These are phyloP conservation scores for Daphne laureola DNA, from an alignment of 441 rosid species.

Conservation along the genomic window DNA sequence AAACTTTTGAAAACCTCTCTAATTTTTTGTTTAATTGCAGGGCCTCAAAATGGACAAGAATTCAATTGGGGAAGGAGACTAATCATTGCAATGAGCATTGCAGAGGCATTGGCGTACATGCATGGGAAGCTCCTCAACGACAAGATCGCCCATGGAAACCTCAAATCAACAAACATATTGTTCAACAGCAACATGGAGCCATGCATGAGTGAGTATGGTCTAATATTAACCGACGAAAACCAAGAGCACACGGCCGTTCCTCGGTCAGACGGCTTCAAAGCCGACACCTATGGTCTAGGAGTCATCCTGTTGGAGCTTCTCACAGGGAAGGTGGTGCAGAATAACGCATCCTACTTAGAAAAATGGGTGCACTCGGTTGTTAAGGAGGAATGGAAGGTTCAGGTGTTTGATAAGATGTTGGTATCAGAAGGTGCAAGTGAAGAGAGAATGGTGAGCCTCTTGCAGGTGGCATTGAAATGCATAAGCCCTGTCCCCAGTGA, in stretches of 20 bases:
- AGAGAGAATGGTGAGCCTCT: constrained; percentile 43
- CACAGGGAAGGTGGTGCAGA: constrained; percentile 43
- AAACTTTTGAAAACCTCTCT: not conserved
- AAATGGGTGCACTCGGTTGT: constrained; percentile 49
- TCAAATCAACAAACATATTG: constrained; percentile 45
- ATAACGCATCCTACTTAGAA: constrained; percentile 31
- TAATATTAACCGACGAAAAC: constrained; percentile 24
- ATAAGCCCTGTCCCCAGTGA: constrained; percentile 21
- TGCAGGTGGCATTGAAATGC: constrained; percentile 45
- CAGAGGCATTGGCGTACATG: constrained; percentile 34
- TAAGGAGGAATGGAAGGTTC: constrained; percentile 50
- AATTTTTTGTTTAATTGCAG: constrained; percentile 15
- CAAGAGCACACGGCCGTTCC: constrained; percentile 21
- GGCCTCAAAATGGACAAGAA: constrained; percentile 24
- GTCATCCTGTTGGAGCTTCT: constrained; percentile 55
- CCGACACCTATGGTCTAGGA: constrained; percentile 31
- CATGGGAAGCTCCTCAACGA: constrained; percentile 31
- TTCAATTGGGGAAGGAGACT: constrained; percentile 52
- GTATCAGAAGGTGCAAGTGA: constrained; percentile 35
- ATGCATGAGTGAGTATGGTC: constrained; percentile 43
- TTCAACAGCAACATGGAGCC: constrained; percentile 38
- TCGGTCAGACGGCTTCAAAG: constrained; percentile 15
- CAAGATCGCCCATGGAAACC: constrained; percentile 48
- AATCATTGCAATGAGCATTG: constrained; percentile 25
- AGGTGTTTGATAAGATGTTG: constrained; percentile 44